phyloP scores from a whole-genome alignment of 768 basidiomycete species.

The Tulasnella sp. region DNA sequence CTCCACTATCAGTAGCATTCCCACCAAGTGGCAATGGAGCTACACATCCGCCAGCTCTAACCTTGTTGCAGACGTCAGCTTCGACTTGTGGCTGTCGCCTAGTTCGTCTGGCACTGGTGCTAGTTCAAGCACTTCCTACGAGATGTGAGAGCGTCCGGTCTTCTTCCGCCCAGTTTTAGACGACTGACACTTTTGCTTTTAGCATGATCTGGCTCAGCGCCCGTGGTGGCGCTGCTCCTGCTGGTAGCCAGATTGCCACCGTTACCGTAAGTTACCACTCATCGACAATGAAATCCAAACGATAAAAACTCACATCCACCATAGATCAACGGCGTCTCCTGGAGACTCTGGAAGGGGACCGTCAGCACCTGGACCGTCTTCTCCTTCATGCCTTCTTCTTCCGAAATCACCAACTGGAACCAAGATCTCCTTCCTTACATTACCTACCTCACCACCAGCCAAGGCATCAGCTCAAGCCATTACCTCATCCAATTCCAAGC shows the following conservation, averaged over 20 bases:
- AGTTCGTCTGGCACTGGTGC: constrained; percentile 3
- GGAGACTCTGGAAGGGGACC: neutral
- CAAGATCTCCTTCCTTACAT: constrained; percentile 18
- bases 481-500: constrained; percentile 59
- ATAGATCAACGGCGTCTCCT: constrained; percentile 9
- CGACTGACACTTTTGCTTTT: neutral
- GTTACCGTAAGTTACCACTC: constrained; percentile 6
- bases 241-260: constrained; percentile 18
- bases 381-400: constrained; percentile 5
- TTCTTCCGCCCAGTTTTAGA: neutral
- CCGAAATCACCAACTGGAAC: constrained; percentile 16
- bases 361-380: constrained; percentile 19
- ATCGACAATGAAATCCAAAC: neutral
- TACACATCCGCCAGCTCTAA: constrained; percentile 12
- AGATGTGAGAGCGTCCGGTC: neutral
- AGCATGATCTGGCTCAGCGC: constrained; percentile 23
- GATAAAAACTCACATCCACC: neutral
- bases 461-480: constrained; percentile 50
- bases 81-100: constrained; percentile 20
- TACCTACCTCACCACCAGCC: constrained; percentile 52
- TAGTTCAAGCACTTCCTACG: constrained; percentile 12
- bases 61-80: constrained; percentile 19
- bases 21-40: neutral
- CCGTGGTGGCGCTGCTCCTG: constrained; percentile 15
- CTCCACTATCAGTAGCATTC: constrained; percentile 6